Evolutionary conservation across 202 grass and related monocot genomes (phyloP), one percentile per base, ranked within the genome.

Genomic region (Elaeis oleifera): DNA sequence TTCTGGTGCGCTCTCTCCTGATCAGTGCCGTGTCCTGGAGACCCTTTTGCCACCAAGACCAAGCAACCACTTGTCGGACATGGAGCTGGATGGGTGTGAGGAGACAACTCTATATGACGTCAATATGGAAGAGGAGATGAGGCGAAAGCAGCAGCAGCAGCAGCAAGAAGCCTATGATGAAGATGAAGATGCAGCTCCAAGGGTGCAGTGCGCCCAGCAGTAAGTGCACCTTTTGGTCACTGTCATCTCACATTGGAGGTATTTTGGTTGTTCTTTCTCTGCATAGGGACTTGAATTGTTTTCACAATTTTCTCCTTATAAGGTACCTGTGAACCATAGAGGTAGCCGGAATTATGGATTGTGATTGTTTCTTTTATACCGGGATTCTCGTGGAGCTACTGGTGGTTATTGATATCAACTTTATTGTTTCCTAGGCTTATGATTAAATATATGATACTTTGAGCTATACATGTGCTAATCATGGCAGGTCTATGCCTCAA

Each of bases 131-230:
- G 92, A 91, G 68, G 92, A 92, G 71, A 84, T 84, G 83, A 80
- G 80, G 64, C 81, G 79, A 71, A 88, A 62, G 74, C 91, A 83
- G 62, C 71, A 85, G 1, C 81, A 91, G 28, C 79, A 54, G 61
- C 79, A 62, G 13, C 79, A 90, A 28, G 84, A 97, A 66, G 92
- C 84, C 16, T 89, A 84, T 49, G 88, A 91, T 1, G 84, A 96
- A 14, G 87, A 92, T 2, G 88, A 86, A 0, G 87, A 85, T 32
- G 74, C 27, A 8, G 82, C 49, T 29, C 87, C 88, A 9, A 83
- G 92, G 58, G 84, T 97, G 16, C 92, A 91, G 64, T 97, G 92
- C 67, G 92, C 92, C 54, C 92, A 97, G 65, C 88, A 97, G 77
- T 92, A 84, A 64, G 53, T 21, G 2, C 53, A 55, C n/a, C 52